Percentiles rank a stretch among this genome's conserved stretches.
These are phyloP conservation scores for Aureobasidium musti DNA, from an alignment of 2,329 filamentous ascomycete genomes.

Conservation along the genomic window DNA sequence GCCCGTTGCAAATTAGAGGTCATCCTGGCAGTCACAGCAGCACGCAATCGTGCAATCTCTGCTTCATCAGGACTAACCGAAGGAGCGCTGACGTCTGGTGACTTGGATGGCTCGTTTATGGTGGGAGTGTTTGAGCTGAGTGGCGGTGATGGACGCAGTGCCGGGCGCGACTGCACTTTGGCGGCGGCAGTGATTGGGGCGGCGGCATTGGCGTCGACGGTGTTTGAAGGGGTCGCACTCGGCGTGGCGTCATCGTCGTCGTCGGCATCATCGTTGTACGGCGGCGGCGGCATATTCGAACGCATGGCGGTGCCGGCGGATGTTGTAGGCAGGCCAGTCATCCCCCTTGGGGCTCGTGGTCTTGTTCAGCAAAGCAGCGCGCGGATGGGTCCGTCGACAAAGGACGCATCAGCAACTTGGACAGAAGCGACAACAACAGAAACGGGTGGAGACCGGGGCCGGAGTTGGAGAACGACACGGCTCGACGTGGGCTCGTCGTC, in stretches of 20 bases:
- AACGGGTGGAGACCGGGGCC: not conserved
- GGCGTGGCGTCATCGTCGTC: constrained; percentile 23
- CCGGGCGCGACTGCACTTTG: constrained; percentile 14
- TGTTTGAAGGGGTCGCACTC: constrained; percentile 4
- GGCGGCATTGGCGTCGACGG: not conserved
- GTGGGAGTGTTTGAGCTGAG: not conserved
- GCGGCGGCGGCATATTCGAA: constrained; percentile 19
- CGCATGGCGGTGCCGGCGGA: not conserved
- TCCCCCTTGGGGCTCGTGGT: constrained; percentile 15
- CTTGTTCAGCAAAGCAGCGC: constrained; percentile 25
- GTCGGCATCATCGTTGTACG: constrained; percentile 10
- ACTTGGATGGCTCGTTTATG: constrained; percentile 2
- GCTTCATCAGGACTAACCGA: constrained; percentile 40
- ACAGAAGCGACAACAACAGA: not conserved
- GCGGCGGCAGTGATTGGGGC: constrained; percentile 4
- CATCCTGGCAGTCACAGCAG: constrained; percentile 46
- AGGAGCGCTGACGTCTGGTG: not conserved
- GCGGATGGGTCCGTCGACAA: constrained; percentile 6
- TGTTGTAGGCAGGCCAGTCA: not conserved
- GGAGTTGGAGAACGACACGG: not conserved
- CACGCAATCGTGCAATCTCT: constrained; percentile 42
- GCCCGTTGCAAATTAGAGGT: constrained; percentile 41
- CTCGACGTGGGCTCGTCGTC: constrained; percentile 15
- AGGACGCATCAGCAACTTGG: constrained; percentile 19
- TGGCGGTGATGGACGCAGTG: constrained; percentile 18